phyloP scores from a whole-genome alignment of 2,329 filamentous ascomycete species.

The Endoconidiophora laricicola region DNA sequence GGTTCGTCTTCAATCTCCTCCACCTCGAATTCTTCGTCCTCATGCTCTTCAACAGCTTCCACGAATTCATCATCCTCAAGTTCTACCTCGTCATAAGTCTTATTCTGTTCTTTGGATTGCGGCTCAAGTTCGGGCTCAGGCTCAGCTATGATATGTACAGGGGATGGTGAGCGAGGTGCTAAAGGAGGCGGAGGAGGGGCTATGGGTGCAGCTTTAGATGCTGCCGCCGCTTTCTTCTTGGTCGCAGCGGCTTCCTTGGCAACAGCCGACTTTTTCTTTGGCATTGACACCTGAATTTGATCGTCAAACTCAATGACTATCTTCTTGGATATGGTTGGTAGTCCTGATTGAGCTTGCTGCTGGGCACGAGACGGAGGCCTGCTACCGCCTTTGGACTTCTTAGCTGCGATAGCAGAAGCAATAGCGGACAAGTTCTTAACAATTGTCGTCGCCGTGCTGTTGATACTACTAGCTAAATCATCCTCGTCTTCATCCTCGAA shows the following conservation, averaged over 20 bases:
- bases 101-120: too few relatives aligned
- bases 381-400: constrained; percentile 11
- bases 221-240: not conserved
- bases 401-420: constrained; percentile 18
- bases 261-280: constrained; percentile 6
- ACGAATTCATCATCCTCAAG: not conserved
- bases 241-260: not conserved
- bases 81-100: not conserved
- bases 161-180: not conserved
- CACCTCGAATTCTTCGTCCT: constrained; percentile 7
- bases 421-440: constrained; percentile 19
- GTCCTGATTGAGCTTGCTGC: too few relatives aligned
- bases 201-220: not conserved
- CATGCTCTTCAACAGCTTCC: constrained; percentile 4
- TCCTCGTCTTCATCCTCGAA: constrained; percentile 14
- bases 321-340: constrained; percentile 13
- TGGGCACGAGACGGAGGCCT: too few relatives aligned
- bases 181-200: not conserved
- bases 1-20: constrained; percentile 13
- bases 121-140: not conserved
- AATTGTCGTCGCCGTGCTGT: constrained; percentile 27
- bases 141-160: not conserved
- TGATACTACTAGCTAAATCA: constrained; percentile 24
- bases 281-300: not conserved
- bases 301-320: not conserved